A percentile compares a stretch with the other conserved stretches of the same genome.
Conservation (phyloP, 495 filamentous ascomycete species). For the Trypethelium eluteriae region DNA sequence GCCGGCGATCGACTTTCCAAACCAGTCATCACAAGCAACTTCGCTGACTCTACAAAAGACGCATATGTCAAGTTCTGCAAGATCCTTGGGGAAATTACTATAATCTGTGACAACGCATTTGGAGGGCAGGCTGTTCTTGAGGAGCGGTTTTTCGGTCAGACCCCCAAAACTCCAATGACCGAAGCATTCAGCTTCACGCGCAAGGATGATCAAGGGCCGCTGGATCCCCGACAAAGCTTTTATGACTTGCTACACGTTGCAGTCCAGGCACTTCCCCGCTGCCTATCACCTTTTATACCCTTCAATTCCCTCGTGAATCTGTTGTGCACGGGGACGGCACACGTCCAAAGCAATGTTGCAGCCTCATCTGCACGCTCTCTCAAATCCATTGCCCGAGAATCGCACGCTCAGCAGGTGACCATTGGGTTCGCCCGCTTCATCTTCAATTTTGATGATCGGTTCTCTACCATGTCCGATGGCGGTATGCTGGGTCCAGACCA, state of each 20-base stretch:
- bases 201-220: slow-evolving; percentile 63
- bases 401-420: slow-evolving; percentile 89
- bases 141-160: slow-evolving; percentile 80
- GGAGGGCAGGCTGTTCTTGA: slow-evolving; percentile 92
- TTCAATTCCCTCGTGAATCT: slow-evolving; percentile 94
- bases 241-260: slow-evolving; percentile 94
- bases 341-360: slow-evolving; percentile 88
- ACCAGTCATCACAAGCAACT: slow-evolving; percentile 64
- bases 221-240: slow-evolving; percentile 87
- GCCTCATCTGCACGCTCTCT: slow-evolving; percentile 84
- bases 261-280: slow-evolving; percentile 88
- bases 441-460: slow-evolving; percentile 94
- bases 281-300: slow-evolving; percentile 79
- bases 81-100: slow-evolving; percentile 88
- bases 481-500: slow-evolving; percentile 93
- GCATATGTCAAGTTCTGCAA: slow-evolving; percentile 89
- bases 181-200: slow-evolving; percentile 87
- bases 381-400: slow-evolving; percentile 89
- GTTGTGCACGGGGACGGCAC: slow-evolving; percentile 91
- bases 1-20: slow-evolving; percentile 54
- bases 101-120: slow-evolving; percentile 92
- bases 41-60: slow-evolving; percentile 68
- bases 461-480: slow-evolving; percentile 95
- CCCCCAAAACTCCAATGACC: slow-evolving; percentile 86
- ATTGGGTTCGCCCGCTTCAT: slow-evolving; percentile 96